These are phyloP conservation scores for Larix sibirica DNA, from an alignment of 83 land plant species.

Conservation along the genomic window DNA sequence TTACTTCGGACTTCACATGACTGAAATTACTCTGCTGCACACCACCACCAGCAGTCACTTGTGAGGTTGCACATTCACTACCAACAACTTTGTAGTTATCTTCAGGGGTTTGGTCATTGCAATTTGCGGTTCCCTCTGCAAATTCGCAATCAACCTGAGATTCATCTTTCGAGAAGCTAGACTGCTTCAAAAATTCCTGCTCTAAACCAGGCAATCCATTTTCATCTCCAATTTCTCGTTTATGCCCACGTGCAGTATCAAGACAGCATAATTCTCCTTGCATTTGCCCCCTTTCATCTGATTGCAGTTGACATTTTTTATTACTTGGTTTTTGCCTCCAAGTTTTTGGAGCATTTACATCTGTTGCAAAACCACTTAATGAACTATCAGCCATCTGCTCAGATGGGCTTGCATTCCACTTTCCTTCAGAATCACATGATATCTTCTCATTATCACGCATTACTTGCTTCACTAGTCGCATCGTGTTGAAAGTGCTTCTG, in stretches of 20 bases:
- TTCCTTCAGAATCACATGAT: not conserved
- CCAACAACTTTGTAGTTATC: not conserved
- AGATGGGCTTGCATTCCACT: not conserved
- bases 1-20: not conserved
- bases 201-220: not conserved
- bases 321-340: not conserved
- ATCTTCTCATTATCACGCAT: not conserved
- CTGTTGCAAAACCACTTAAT: not conserved
- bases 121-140: not conserved
- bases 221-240: not conserved
- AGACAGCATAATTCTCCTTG: not conserved
- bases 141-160: not conserved
- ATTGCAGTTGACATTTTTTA: not conserved
- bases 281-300: not conserved
- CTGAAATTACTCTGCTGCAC: not conserved
- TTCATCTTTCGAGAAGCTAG: not conserved
- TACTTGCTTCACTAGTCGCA: not conserved
- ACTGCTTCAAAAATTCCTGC: not conserved
- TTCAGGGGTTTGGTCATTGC: not conserved
- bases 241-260: not conserved
- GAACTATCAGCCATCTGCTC: not conserved
- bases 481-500: not conserved
- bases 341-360: not conserved
- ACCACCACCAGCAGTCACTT: not conserved
- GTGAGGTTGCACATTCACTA: not conserved